Evolutionary conservation across 768 basidiomycete genomes (phyloP).

Genomic region (Pisolithus orientalis): DNA sequence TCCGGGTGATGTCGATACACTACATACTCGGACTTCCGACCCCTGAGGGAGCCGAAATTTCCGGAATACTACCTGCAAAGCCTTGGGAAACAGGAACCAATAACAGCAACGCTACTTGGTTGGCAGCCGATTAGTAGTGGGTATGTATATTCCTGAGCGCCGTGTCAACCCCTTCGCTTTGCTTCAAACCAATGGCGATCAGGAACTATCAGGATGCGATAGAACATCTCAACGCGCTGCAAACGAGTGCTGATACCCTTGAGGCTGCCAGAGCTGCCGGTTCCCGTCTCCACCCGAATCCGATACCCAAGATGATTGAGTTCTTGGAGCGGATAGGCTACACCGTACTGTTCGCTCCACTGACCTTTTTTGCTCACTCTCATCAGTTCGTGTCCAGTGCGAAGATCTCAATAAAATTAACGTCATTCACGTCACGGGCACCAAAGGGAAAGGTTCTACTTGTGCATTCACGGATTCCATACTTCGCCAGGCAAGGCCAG

Average conservation of each 20-base stretch:
- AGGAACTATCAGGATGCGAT: conserved; percentile 67
- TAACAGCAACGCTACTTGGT: too few species aligned
- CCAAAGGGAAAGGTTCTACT: conserved; percentile 97
- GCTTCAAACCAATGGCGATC: conserved; percentile 43
- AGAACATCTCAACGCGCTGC: conserved; percentile 67
- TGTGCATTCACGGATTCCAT: conserved; percentile 90
- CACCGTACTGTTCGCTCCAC: conserved; percentile 42
- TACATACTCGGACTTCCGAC: too few species aligned
- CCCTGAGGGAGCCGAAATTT: too few species aligned
- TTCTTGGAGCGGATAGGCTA: conserved; percentile 87
- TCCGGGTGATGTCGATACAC: too few species aligned
- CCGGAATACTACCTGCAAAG: too few species aligned
- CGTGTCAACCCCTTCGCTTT: not conserved
- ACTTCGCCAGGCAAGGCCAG: conserved; percentile 61
- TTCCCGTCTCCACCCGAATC: conserved; percentile 42
- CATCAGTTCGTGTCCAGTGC: conserved; percentile 41
- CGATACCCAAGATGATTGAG: conserved; percentile 86
- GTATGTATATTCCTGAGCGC: not conserved
- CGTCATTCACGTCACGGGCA: conserved; percentile 94
- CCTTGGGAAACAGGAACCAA: too few species aligned
- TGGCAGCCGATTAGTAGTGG: not conserved
- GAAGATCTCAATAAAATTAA: conserved; percentile 82
- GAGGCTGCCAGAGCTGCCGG: conserved; percentile 48
- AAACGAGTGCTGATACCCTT: conserved; percentile 88
- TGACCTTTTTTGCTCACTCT: conserved; percentile 4